phyloP scores from a whole-genome alignment of 305 asterid genomes.

The Fraxinus greggii region DNA sequence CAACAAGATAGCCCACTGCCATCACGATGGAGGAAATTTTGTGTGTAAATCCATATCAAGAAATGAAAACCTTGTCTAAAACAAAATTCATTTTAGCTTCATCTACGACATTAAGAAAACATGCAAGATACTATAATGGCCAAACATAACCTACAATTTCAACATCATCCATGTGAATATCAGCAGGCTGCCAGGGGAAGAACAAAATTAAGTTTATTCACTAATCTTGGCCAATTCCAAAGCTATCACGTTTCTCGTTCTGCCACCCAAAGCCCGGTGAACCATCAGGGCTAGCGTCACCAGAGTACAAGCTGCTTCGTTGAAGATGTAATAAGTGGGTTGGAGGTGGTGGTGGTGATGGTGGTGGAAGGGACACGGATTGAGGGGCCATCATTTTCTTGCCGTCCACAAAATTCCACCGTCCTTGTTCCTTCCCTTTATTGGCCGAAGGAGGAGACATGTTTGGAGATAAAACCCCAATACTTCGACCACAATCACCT shows the following conservation, averaged over 20 bases:
- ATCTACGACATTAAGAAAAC: slow-evolving; percentile 15
- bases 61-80: neutral
- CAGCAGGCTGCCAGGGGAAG: neutral
- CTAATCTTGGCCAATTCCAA: slow-evolving; percentile 50
- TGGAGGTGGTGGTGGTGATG: slow-evolving; percentile 54
- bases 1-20: neutral
- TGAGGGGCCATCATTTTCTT: slow-evolving; percentile 56
- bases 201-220: neutral
- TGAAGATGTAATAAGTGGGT: slow-evolving; percentile 42
- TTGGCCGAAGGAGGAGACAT: slow-evolving; percentile 37
- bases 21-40: neutral
- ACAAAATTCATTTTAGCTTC: slow-evolving; percentile 19
- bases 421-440: slow-evolving; percentile 48
- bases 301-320: slow-evolving; percentile 51
- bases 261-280: slow-evolving; percentile 74
- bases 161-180: neutral
- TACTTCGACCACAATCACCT: slow-evolving; percentile 57
- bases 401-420: slow-evolving; percentile 46
- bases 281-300: slow-evolving; percentile 55
- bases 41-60: neutral
- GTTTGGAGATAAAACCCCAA: slow-evolving; percentile 42
- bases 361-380: slow-evolving; percentile 45
- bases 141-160: neutral
- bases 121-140: neutral
- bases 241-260: slow-evolving; percentile 49